A percentile compares a stretch with the other conserved stretches of the same genome.
Conservation (phyloP, 495 filamentous ascomycete species). For the Aspergillus campestris region DNA sequence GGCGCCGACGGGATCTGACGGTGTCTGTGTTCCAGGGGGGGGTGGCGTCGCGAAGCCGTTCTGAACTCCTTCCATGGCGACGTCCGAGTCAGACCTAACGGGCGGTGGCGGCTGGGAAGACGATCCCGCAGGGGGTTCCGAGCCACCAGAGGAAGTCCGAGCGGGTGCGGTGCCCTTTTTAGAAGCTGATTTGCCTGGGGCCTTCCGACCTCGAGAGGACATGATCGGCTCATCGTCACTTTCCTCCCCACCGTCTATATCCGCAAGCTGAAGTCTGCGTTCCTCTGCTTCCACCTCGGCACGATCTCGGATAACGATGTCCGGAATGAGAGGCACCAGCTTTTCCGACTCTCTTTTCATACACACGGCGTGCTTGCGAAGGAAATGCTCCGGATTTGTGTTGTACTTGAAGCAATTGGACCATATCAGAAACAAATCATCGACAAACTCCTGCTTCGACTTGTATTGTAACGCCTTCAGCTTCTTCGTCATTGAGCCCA, state of each 20-base stretch:
- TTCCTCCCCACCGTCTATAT: constrained; percentile 76
- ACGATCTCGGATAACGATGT: constrained; percentile 78
- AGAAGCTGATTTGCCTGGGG: constrained; percentile 63
- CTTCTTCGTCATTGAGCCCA: constrained; percentile 97
- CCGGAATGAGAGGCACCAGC: constrained; percentile 87
- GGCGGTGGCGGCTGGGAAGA: constrained; percentile 43
- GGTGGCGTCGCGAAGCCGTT: constrained; percentile 83
- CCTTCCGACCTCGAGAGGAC: constrained; percentile 88
- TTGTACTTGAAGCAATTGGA: constrained; percentile 94
- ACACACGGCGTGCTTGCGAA: constrained; percentile 87
- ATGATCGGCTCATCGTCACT: constrained; percentile 98
- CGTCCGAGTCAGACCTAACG: constrained; percentile 56
- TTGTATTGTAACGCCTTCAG: constrained; percentile 80
- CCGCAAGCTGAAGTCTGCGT: constrained; percentile 63
- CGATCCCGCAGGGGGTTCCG: constrained; percentile 61
- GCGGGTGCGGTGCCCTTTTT: constrained; percentile 68
- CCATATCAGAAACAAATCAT: constrained; percentile 92
- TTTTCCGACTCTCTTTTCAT: constrained; percentile 98
- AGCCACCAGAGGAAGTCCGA: constrained; percentile 57
- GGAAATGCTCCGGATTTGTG: constrained; percentile 72
- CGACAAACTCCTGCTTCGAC: constrained; percentile 91
- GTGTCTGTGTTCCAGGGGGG: constrained; percentile 67
- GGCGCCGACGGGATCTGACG: constrained; percentile 61
- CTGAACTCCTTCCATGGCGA: constrained; percentile 56
- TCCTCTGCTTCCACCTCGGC: constrained; percentile 97